Evolutionary conservation across 2,329 filamentous ascomycete species (phyloP).

Genomic region (Didymella pomorum): DNA sequence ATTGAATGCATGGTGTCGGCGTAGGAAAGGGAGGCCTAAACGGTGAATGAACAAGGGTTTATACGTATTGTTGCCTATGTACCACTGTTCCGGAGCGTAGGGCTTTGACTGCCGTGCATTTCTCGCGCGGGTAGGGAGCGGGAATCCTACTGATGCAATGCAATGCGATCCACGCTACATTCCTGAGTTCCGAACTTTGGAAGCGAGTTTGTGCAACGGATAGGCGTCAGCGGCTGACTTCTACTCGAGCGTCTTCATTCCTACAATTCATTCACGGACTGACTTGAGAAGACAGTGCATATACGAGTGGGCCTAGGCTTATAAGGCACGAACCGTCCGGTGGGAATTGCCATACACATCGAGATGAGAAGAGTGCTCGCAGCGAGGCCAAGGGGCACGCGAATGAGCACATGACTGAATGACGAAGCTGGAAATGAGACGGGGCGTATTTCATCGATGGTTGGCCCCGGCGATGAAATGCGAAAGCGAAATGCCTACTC

Average conservation of each 20-base stretch:
- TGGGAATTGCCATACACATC: background rate
- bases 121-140: conserved; percentile 7
- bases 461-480: background rate
- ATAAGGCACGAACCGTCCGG: background rate
- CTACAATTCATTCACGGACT: conserved; percentile 18
- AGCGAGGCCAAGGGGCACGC: background rate
- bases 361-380: background rate
- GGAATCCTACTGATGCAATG: conserved; percentile 3
- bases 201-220: conserved; percentile 13
- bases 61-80: conserved; percentile 11
- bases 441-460: background rate
- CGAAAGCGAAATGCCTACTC: conserved; percentile 10
- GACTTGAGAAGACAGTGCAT: conserved; percentile 15
- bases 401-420: conserved; percentile 4
- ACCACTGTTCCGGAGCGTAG: background rate
- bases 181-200: conserved; percentile 9
- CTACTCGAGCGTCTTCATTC: conserved; percentile 14
- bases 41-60: background rate
- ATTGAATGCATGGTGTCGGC: conserved; percentile 6
- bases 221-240: conserved; percentile 6
- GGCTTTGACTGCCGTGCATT: conserved; percentile 10
- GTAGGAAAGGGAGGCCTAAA: background rate
- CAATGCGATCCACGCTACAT: conserved; percentile 25
- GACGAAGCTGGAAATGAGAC: conserved; percentile 7
- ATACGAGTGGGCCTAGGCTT: conserved; percentile 9